Evolutionary conservation across 305 asterid genomes (phyloP).

Genomic region (Petunia hybrid): DNA sequence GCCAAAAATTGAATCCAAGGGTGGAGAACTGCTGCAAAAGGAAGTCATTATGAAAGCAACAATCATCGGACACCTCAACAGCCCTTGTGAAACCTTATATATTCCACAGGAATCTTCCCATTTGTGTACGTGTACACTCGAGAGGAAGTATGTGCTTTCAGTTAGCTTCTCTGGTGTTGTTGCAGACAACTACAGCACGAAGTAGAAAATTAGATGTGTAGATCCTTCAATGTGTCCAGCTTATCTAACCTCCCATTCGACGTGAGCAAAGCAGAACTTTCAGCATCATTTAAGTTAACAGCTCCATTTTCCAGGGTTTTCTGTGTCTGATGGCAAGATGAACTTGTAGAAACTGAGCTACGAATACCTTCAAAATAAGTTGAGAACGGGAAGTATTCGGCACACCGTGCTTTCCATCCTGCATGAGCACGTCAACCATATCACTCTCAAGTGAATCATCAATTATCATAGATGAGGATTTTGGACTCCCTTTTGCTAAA

Average conservation of each 20-base stretch:
- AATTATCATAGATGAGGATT: background rate
- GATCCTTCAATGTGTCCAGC: conserved; percentile 60
- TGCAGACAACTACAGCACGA: conserved; percentile 34
- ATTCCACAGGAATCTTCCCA: background rate
- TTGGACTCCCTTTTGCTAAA: conserved; percentile 21
- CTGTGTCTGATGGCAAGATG: conserved; percentile 48
- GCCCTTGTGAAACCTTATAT: background rate
- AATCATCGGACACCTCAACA: conserved; percentile 2
- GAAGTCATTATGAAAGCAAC: background rate
- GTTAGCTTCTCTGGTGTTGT: conserved; percentile 29
- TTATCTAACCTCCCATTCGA: conserved; percentile 75
- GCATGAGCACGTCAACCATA: conserved; percentile 32
- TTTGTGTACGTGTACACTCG: background rate
- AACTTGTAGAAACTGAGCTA: conserved; percentile 64
- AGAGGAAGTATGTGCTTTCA: conserved; percentile 5
- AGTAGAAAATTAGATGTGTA: conserved; percentile 51
- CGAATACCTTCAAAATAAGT: conserved; percentile 77
- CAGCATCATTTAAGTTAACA: conserved; percentile 43
- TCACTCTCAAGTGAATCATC: conserved; percentile 23
- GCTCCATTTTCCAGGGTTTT: conserved; percentile 61
- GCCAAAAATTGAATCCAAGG: conserved; percentile 5
- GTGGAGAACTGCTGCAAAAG: conserved; percentile 20
- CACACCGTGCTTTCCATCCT: conserved; percentile 92
- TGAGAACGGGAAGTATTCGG: conserved; percentile 79
- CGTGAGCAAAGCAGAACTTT: conserved; percentile 40